Base-by-base conservation (phyloP, 768 basidiomycete species). In the Hysterangium stoloniferum region DNA sequence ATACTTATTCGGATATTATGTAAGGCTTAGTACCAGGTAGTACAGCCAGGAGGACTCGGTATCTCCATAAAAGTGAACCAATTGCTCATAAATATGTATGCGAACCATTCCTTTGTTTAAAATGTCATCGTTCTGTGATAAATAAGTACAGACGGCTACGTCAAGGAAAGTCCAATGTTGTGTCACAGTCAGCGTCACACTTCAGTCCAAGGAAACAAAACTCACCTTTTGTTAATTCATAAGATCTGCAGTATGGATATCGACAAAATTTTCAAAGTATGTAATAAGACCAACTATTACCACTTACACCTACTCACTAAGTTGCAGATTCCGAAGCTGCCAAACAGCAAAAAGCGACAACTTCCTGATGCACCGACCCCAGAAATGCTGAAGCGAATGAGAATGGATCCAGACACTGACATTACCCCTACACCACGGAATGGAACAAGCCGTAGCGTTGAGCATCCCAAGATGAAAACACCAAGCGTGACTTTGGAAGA, bases 331-430 rank as follows among this genome's bases (percentile, higher is more conserved):
- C 82, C 84, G 15, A 84, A 82, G 65, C 70, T 86, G 45, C 81
- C 85, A 3, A 59, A 66, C 1, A 70, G 79, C 12, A 78, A 72
- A 57, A 92, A 90, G 64, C 71, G 88, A 48, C 86, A 79, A 59
- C 71, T 89, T 65, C 80, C 82, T 6, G 83, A 86, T 59, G 79
- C 79, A 56, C 88, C 86, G 24, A 79, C 83, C 2, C 79, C 81
- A 2, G 87, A 88, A n/a, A 76, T 87, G 73, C 70, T 92, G 52
- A 92, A 90, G 68, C 84, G 78, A 65, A 77, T 90, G 74, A 78
- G 71, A 58, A 60, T 83, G 64, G 82, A 86, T 24, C 45, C 36
- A 35, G 38, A 24, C 32, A 17, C 29, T 2, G 12, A 38, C 24
- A 15, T 25, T 5, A 29, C 7, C 33, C 34, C 52, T 6, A 40